Evolutionary conservation across 2,329 filamentous ascomycete species (phyloP), one percentile per base, ranked within the genome.

Genomic region (Tympanopsis confertula): DNA sequence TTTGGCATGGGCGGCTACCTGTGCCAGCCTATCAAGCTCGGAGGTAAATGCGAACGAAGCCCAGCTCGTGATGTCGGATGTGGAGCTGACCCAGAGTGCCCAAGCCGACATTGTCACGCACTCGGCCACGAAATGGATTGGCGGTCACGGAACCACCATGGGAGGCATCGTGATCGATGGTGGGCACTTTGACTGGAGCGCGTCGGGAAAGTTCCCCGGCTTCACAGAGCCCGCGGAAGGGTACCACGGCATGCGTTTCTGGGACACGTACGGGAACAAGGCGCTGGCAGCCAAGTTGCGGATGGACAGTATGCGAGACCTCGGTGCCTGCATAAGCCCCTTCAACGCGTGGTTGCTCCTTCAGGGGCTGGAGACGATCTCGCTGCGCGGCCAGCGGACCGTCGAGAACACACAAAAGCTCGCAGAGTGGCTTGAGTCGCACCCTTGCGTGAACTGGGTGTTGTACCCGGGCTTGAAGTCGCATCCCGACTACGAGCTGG

Each of bases 41-140:
- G 80, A 44, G 80, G n/a, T n/a, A n/a, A n/a, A n/a, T n/a, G n/a
- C n/a, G n/a, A n/a, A n/a, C n/a, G n/a, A n/a, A n/a, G n/a, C n/a
- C n/a, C n/a, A n/a, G n/a, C n/a, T n/a, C n/a, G n/a, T n/a, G n/a
- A n/a, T n/a, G n/a, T n/a, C n/a, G n/a, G n/a, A n/a, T n/a, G n/a
- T n/a, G n/a, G n/a, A n/a, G n/a, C n/a, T n/a, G n/a, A n/a, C n/a
- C n/a, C n/a, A n/a, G n/a, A n/a, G n/a, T n/a, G n/a, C n/a, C n/a
- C n/a, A n/a, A n/a, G n/a, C 75, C 37, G 79, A 85, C 46, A 83
- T 84, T 40, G 71, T 84, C 35, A 75, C 82, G 12, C 78, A 84
- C 59, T 79, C 72, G 20, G 76, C 75, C 13, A 83, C 78, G 3
- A 84, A 84, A 53, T 84, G 79, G 80, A 82, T 84, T 41, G 78